Evolutionary conservation across 352 stramenopile species (phyloP).

Genomic region (Phytophthora quininea): DNA sequence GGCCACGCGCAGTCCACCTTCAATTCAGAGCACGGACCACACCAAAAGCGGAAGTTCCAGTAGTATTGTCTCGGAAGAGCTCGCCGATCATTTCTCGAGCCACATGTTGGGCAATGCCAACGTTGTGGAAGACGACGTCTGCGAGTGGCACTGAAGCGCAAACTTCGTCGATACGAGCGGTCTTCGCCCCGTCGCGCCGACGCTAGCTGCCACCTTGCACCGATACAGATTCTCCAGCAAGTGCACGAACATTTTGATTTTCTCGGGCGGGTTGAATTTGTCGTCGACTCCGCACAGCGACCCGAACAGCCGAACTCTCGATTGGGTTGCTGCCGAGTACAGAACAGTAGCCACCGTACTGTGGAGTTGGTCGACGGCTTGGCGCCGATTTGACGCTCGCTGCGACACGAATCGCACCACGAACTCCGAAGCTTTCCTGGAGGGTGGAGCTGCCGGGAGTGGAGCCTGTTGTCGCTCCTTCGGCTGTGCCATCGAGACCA

Average conservation of each 20-base stretch:
- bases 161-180: constrained; percentile 35
- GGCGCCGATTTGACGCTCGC: constrained; percentile 49
- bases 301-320: constrained; percentile 61
- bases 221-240: constrained; percentile 66
- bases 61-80: constrained; percentile 80
- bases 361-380: constrained; percentile 65
- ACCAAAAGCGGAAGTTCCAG: constrained; percentile 84
- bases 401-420: constrained; percentile 65
- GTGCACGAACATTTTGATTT: constrained; percentile 69
- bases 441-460: constrained; percentile 24
- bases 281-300: constrained; percentile 65
- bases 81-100: constrained; percentile 62
- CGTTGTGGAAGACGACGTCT: constrained; percentile 76
- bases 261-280: constrained; percentile 73
- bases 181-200: constrained; percentile 21
- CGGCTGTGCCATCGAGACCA: constrained; percentile 15
- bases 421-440: constrained; percentile 74
- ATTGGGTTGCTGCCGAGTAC: constrained; percentile 51
- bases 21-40: constrained; percentile 64
- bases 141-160: constrained; percentile 26
- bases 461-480: constrained; percentile 10
- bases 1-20: constrained; percentile 62
- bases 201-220: constrained; percentile 48
- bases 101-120: constrained; percentile 61
- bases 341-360: constrained; percentile 56